Evolutionary conservation across 1,139 yeast genomes (phyloP), one percentile per base, ranked within the genome.

Genomic region (Scheffersomyces insectosa): DNA sequence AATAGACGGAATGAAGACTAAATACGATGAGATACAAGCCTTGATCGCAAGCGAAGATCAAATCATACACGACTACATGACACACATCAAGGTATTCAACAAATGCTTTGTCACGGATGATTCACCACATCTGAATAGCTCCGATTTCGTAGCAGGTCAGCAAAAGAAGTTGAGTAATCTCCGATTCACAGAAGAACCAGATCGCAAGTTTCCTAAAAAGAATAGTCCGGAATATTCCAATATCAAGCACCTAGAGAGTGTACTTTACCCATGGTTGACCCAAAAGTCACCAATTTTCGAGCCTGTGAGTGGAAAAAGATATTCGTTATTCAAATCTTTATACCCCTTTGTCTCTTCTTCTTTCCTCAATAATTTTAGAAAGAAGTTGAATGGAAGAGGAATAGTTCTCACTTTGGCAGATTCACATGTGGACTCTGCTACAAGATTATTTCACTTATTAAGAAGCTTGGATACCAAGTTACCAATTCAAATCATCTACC

Each of bases 401-500:
- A 60, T 72, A 14, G 77, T 70, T 5, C 48, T 72, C 3, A 56
- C 70, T 12, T 54, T 60, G 3, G 10, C 36, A 6, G 70, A 70
- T 42, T 34, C 41, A 2, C 70, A 68, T 47, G 53, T 65, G n/a
- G 62, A 62, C 4, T 57, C 55, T 32, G 57, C 69, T 5, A 44
- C 62, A 1, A 50, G 67, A 28, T 54, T 72, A 23, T 52, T 72
- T 33, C 60, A 60, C 27, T 46, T 66, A n/a, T 56, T 72, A 37
- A 50, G 73, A 14, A 56, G 60, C 11, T 54, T 67, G 27, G 53
- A 56, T 20, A 72, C 69, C 45, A 44, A 46, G 9, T 55, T 67
- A 15, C 77, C 78, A 1, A 64, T 72, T 33, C 68, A 73, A 52
- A 56, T 74, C 38, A 57, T 72, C 15, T 29, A n/a, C 34, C 32